Evolutionary conservation across 371 early-diverging fungal species (phyloP).

Genomic region (Mortierella sp.): DNA sequence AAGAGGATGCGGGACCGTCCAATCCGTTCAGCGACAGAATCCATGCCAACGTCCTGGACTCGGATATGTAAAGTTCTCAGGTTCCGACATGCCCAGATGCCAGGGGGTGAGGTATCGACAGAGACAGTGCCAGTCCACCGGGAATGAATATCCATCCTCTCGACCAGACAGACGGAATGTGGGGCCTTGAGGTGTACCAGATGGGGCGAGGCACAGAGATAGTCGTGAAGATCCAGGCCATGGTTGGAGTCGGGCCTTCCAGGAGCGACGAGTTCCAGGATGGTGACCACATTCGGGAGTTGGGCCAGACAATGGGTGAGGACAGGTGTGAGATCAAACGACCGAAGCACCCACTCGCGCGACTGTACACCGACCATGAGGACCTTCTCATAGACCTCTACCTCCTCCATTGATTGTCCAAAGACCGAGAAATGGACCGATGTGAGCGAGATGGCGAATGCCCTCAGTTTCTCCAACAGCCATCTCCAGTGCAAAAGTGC

Average conservation of each 20-base stretch:
- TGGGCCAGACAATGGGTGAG: not conserved
- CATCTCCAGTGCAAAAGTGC: not conserved
- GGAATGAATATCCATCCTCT: not conserved
- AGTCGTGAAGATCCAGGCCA: not conserved
- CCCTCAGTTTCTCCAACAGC: not conserved
- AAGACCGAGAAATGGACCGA: not conserved
- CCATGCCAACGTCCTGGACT: not conserved
- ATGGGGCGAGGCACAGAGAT: not conserved
- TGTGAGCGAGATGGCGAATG: not conserved
- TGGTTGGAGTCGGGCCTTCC: not conserved
- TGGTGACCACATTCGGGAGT: not conserved
- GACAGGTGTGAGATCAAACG: not conserved
- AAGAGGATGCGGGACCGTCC: not conserved
- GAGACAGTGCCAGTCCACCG: not conserved
- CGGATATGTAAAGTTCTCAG: not conserved
- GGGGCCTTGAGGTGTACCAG: not conserved
- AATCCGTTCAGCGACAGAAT: not conserved
- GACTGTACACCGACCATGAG: not conserved
- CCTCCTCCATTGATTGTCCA: not conserved
- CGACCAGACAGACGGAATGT: not conserved
- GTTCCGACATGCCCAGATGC: conserved; percentile 1
- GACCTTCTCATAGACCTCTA: not conserved
- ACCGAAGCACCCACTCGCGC: not conserved
- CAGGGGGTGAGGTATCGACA: not conserved
- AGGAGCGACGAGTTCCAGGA: not conserved